A percentile compares a stretch with the other conserved stretches of the same genome.
Conservation (phyloP, 2,329 filamentous ascomycete genomes). For the Trematosphaeria pertusa region DNA sequence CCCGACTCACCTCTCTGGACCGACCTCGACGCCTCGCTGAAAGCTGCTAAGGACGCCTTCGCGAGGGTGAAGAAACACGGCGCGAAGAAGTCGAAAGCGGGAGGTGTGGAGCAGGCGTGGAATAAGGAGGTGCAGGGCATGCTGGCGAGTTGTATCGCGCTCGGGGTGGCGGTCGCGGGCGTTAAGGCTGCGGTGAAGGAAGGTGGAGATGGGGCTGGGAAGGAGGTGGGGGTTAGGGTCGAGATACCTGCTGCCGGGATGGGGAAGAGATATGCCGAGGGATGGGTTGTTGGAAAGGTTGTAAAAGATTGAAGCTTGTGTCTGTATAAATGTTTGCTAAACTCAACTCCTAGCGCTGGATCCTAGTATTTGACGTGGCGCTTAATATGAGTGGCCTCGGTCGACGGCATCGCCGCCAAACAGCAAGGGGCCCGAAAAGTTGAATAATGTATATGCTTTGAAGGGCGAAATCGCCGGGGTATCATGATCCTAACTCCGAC, state of each 20-base stretch:
- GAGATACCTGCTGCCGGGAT: constrained; percentile 45
- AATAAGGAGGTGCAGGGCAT: constrained; percentile 40
- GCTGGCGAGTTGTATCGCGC: constrained; percentile 42
- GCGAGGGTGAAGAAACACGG: constrained; percentile 46
- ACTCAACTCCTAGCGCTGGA: not conserved
- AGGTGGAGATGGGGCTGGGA: constrained; percentile 8
- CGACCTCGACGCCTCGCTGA: constrained; percentile 36
- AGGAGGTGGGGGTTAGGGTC: constrained; percentile 34
- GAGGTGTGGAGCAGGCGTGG: constrained; percentile 49
- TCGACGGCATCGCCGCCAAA: too few relatives aligned
- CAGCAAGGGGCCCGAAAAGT: too few relatives aligned
- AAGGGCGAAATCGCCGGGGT: too few relatives aligned
- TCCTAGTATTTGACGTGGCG: too few relatives aligned
- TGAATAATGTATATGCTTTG: too few relatives aligned
- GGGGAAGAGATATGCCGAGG: constrained; percentile 52
- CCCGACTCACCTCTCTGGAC: constrained; percentile 25
- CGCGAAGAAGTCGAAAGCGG: constrained; percentile 37
- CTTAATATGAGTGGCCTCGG: too few relatives aligned
- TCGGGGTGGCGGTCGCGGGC: constrained; percentile 38
- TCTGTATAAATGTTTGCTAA: not conserved
- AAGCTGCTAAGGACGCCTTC: constrained; percentile 45
- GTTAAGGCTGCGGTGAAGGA: constrained; percentile 24
- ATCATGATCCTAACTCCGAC: too few relatives aligned
- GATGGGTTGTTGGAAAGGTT: constrained; percentile 57
- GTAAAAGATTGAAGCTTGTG: constrained; percentile 19